Base-by-base conservation (phyloP, 2,329 filamentous ascomycete species). In the Colletotrichum sp. region DNA sequence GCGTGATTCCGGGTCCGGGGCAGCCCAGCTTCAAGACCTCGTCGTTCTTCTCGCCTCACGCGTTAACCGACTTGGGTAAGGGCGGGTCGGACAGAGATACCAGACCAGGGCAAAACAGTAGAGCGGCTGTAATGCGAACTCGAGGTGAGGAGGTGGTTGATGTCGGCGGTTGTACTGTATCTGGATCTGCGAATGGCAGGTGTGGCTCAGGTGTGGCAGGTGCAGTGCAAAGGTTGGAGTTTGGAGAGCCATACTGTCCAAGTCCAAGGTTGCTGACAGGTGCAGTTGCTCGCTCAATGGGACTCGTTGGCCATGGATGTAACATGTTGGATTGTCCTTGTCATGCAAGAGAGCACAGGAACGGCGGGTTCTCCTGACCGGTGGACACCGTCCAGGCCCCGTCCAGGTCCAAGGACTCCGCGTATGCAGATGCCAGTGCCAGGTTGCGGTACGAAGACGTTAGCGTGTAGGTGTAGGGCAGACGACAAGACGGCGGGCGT, bases 1-100 rank as follows among this genome's bases (percentile, higher is more conserved):
- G 28, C 61, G 21, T n/a, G 32, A 38, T 13, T 70, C 38, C 16
- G 52, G 9, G 66, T 43, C 55, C 34, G 55, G 66, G 55, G 55
- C 24, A 61, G 32, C 66, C 43, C 66, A 69, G 56, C 66, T 61
- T 18, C 30, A 18, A 32, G 12, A n/a, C 65, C 34, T 68, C 58
- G 58, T 38, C 52, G 61, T 74, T 66, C 43, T 70, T 24, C 61
- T 75, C 68, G 52, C 52, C 30, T 60, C 34, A 71, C 18, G 28
- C 18, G 18, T 66, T 66, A 56, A 24, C 58, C 58, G 58, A 28
- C 48, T 64, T 73, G 30, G 52, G 16, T 21, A 34, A 56, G 34
- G 58, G 70, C 64, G 56, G 69, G 69, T 64, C 73, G 73, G 56
- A 64, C 34, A 58, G 38, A 65, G 32, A 64, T 75, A 28, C 64